Percentiles rank a stretch among this genome's conserved stretches.
phyloP scores from a whole-genome alignment of 169 alveolate species.

The Cyclospora cayetanensis region DNA sequence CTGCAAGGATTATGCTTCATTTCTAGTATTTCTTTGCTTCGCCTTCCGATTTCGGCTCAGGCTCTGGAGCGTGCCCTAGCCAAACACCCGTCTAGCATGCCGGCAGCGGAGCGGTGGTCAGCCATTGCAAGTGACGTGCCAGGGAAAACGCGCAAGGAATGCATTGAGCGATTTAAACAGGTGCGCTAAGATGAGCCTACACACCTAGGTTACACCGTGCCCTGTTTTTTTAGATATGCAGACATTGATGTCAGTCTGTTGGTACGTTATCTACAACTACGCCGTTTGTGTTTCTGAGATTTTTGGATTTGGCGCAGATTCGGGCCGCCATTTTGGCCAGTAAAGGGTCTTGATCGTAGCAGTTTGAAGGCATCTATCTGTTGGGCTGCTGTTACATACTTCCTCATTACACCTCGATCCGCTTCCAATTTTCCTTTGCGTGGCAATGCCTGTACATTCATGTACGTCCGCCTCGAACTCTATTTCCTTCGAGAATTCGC shows the following conservation, averaged over 20 bases:
- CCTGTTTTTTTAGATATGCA: neutral
- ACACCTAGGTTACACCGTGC: neutral
- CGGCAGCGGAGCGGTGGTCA: constrained; percentile 83
- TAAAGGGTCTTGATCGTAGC: neutral
- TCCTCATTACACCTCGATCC: no score
- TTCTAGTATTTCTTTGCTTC: neutral
- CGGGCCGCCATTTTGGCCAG: constrained; percentile 61
- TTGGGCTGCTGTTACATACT: neutral
- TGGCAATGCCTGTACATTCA: neutral
- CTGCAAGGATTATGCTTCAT: no score
- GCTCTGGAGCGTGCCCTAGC: constrained; percentile 81
- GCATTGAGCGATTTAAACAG: constrained; percentile 76
- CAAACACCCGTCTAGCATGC: constrained; percentile 79
- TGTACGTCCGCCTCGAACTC: neutral
- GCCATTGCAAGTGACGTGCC: constrained; percentile 79
- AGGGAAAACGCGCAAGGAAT: constrained; percentile 74
- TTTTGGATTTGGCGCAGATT: neutral
- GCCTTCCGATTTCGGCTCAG: no score
- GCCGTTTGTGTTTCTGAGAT: neutral
- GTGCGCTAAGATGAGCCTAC: neutral
- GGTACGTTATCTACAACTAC: neutral
- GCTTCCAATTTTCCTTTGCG: neutral
- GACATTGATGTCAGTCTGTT: neutral
- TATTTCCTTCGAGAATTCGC: neutral
- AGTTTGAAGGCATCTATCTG: neutral